phyloP scores from a whole-genome alignment of 2,329 filamentous ascomycete species.

The Aspergillus uvarum region DNA sequence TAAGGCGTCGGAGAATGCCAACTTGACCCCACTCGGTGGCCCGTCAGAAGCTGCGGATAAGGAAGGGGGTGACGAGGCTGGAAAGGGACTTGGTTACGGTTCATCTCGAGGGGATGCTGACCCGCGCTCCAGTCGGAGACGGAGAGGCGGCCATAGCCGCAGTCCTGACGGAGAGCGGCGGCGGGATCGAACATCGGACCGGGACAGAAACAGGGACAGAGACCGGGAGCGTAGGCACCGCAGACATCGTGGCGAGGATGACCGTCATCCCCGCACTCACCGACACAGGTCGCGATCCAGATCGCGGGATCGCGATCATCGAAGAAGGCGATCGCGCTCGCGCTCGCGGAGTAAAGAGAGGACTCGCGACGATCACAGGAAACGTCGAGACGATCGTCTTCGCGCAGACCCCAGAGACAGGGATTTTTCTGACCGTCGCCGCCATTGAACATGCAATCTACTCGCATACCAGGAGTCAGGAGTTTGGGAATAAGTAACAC shows the following conservation, averaged over 20 bases:
- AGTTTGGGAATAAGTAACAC: constrained; percentile 15
- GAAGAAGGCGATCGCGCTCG: constrained; percentile 28
- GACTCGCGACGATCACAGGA: constrained; percentile 25
- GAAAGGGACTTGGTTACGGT: constrained; percentile 37
- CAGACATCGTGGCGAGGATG: constrained; percentile 32
- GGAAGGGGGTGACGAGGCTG: constrained; percentile 43
- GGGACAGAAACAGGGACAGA: constrained; percentile 26
- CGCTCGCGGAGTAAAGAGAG: constrained; percentile 32
- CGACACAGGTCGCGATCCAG: constrained; percentile 34
- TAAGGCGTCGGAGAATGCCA: constrained; percentile 64
- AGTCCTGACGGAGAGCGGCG: constrained; percentile 34
- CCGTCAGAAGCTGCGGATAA: constrained; percentile 40
- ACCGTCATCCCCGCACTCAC: constrained; percentile 33
- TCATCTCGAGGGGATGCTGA: constrained; percentile 32
- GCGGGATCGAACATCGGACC: constrained; percentile 29
- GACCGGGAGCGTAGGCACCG: constrained; percentile 50
- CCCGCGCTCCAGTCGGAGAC: constrained; percentile 22
- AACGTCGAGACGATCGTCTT: constrained; percentile 27
- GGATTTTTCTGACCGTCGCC: constrained; percentile 24
- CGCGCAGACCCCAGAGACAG: constrained; percentile 28
- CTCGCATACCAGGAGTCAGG: constrained; percentile 12
- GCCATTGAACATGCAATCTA: constrained; percentile 7
- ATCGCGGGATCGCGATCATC: constrained; percentile 27
- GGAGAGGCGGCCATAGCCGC: constrained; percentile 34
- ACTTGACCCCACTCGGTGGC: constrained; percentile 59